These are phyloP conservation scores for Solanum chmielewskii DNA, from an alignment of 257 asterid species.

Conservation along the genomic window DNA sequence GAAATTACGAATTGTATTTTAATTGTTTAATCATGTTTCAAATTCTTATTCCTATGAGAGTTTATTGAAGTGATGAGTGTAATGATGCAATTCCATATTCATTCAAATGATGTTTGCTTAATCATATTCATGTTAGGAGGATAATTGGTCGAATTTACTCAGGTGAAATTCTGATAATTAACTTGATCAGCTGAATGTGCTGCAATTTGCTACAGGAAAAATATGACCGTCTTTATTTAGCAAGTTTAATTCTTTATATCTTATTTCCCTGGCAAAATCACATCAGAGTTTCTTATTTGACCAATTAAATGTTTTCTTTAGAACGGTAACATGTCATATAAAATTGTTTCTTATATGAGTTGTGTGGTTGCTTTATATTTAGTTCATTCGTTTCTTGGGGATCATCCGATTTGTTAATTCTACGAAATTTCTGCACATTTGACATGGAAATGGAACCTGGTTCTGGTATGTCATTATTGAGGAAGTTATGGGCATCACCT, in stretches of 20 bases:
- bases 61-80: not conserved
- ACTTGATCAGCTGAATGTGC: not conserved
- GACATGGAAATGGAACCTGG: not conserved
- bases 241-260: not conserved
- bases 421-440: not conserved
- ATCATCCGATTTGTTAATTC: not conserved
- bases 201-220: not conserved
- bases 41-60: not conserved
- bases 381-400: not conserved
- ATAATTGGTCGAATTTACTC: not conserved
- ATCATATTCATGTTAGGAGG: not conserved
- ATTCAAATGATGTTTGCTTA: not conserved
- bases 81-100: not conserved
- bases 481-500: not conserved
- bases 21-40: not conserved
- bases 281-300: not conserved
- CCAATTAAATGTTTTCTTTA: not conserved
- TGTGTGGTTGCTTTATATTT: not conserved
- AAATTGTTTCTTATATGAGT: not conserved
- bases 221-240: not conserved
- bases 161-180: not conserved
- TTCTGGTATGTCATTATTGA: not conserved
- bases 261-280: not conserved
- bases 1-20: not conserved
- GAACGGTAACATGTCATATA: not conserved